A percentile compares a stretch with the other conserved stretches of the same genome.
phyloP scores from a whole-genome alignment of 2,329 filamentous ascomycete genomes.

The Colletotrichum eremochloae region DNA sequence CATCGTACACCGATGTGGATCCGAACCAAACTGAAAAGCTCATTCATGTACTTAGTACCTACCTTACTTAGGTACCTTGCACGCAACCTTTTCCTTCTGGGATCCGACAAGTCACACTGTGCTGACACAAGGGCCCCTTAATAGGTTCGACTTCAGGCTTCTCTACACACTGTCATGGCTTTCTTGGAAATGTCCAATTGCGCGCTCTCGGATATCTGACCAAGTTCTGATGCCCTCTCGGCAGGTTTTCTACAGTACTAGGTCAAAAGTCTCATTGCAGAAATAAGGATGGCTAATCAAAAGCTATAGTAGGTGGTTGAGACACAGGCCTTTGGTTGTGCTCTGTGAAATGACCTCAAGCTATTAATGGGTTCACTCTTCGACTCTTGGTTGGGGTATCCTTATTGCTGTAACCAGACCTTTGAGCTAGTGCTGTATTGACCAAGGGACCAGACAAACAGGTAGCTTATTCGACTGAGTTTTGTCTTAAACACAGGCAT shows the following conservation, averaged over 20 bases:
- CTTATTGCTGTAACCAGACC: no score
- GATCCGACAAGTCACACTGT: neutral
- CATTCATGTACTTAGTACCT: no score
- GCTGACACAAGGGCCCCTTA: neutral
- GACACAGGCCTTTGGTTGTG: no score
- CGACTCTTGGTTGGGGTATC: no score
- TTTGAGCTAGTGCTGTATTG: neutral
- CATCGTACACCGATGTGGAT: conserved; percentile 31
- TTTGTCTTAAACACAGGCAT: neutral
- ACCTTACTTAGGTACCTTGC: neutral
- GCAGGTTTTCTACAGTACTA: neutral
- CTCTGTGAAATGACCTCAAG: no score
- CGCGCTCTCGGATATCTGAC: neutral
- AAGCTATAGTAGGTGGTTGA: no score
- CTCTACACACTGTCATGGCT: conserved; percentile 6
- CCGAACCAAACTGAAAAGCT: neutral
- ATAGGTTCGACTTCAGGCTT: neutral
- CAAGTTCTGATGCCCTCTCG: neutral
- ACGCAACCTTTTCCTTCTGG: neutral
- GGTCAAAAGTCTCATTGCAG: no score
- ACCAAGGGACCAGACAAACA: neutral
- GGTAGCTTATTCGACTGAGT: neutral
- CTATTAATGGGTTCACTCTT: no score
- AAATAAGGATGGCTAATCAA: no score
- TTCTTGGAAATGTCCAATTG: neutral